These are phyloP conservation scores for Solanum aculeatissimum DNA, from an alignment of 305 asterid species.

Conservation along the genomic window DNA sequence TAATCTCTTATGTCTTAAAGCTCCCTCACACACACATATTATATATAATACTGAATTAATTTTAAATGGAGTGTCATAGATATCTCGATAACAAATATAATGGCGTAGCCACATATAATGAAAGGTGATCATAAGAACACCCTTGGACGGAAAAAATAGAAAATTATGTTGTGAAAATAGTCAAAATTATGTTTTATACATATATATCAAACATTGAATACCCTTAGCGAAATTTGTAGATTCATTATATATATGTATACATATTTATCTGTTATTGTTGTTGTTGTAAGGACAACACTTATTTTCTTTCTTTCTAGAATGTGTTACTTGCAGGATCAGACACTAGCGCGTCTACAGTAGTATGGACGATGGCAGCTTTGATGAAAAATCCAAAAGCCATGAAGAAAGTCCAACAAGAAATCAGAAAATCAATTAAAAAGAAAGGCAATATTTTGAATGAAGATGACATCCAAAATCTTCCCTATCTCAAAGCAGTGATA, in stretches of 20 bases:
- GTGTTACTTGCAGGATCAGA: background rate
- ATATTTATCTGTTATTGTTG: no score
- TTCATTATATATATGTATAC: no score
- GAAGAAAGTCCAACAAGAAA: background rate
- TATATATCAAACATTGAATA: no score
- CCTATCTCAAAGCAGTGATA: background rate
- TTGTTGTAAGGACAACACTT: no score
- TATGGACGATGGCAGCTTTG: background rate
- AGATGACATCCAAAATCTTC: background rate
- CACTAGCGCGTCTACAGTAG: background rate
- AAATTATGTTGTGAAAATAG: no score
- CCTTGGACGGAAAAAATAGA: no score
- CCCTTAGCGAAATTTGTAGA: no score
- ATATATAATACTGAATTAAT: background rate
- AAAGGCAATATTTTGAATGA: background rate
- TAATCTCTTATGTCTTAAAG: background rate
- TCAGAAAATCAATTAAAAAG: background rate
- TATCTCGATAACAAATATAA: background rate
- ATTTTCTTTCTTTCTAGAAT: background rate
- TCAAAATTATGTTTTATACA: no score
- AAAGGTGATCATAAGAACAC: no score
- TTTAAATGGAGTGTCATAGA: background rate
- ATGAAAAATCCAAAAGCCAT: background rate
- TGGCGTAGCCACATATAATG: background rate
- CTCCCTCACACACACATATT: no score